These are phyloP conservation scores for Aegilops umbellulata DNA, from an alignment of 176 grass and related monocot genomes.

Conservation along the genomic window DNA sequence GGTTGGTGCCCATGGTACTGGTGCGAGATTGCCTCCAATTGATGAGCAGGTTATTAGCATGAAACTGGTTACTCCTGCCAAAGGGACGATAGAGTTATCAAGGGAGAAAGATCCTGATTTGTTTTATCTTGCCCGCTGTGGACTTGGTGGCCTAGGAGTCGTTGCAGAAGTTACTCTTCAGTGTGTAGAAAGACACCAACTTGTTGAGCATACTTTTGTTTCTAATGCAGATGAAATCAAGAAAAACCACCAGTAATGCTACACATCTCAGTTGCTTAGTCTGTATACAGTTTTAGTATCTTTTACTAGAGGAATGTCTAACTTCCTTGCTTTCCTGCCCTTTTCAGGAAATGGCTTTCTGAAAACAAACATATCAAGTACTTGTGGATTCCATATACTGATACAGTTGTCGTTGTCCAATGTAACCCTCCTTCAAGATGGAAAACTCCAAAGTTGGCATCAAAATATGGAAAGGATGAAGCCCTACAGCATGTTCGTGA, in stretches of 20 bases:
- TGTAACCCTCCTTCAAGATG: conserved; percentile 84
- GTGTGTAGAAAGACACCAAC: conserved; percentile 73
- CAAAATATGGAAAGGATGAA: conserved; percentile 82
- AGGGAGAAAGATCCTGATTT: conserved; percentile 89
- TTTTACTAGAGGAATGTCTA: conserved; percentile 10
- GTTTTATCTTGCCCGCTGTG: conserved; percentile 83
- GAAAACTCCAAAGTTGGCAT: conserved; percentile 65
- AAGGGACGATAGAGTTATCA: conserved; percentile 78
- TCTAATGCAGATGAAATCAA: conserved; percentile 69
- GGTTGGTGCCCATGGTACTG: conserved; percentile 97
- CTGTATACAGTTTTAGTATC: not conserved
- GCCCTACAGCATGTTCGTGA: conserved; percentile 65
- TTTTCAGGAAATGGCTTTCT: conserved; percentile 81
- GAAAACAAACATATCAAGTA: conserved; percentile 93
- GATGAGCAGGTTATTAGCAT: conserved; percentile 96
- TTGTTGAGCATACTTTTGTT: conserved; percentile 91
- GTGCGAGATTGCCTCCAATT: conserved; percentile 78
- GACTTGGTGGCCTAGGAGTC: conserved; percentile 73
- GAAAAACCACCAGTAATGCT: conserved; percentile 90
- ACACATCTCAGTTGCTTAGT: conserved; percentile 17
- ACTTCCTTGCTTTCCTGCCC: not conserved
- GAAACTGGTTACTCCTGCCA: conserved; percentile 91
- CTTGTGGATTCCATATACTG: conserved; percentile 80
- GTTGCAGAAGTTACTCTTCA: conserved; percentile 85
- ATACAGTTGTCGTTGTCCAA: conserved; percentile 68